Percentiles rank a stretch among this genome's conserved stretches.
Conservation (phyloP, 345 rosid genomes). For the Moricandia moricandioides region DNA sequence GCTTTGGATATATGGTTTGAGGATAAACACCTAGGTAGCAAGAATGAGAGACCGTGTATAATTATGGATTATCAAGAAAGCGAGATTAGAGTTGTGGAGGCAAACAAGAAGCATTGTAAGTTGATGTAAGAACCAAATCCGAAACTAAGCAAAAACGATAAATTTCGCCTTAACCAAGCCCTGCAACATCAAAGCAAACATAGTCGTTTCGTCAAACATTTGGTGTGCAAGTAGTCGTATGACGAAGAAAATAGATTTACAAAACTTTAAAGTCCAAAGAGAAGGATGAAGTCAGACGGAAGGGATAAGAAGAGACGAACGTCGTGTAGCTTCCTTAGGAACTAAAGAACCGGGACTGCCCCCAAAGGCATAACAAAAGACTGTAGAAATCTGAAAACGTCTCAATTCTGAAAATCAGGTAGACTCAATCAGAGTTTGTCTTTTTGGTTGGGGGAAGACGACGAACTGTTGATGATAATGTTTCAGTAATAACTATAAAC, state of each 20-base stretch:
- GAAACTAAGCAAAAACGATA: neutral
- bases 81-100: neutral
- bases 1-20: slow-evolving; percentile 8
- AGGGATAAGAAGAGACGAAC: no score
- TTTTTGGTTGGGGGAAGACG: no score
- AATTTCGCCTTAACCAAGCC: neutral
- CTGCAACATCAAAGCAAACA: neutral
- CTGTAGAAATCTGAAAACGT: no score
- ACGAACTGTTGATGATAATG: no score
- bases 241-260: neutral
- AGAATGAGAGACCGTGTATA: neutral
- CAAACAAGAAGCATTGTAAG: slow-evolving; percentile 19
- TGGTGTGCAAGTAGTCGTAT: neutral
- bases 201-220: slow-evolving; percentile 10
- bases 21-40: slow-evolving; percentile 7
- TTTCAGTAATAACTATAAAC: no score
- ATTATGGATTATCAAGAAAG: neutral
- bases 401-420: no score
- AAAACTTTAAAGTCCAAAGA: neutral
- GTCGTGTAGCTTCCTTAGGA: no score
- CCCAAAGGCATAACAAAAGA: no score
- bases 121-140: neutral
- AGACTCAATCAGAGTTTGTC: no score
- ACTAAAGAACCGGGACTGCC: no score
- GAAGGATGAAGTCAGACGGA: neutral